Conservation (phyloP, 2,329 filamentous ascomycete species). For the Aspergillus niger region DNA sequence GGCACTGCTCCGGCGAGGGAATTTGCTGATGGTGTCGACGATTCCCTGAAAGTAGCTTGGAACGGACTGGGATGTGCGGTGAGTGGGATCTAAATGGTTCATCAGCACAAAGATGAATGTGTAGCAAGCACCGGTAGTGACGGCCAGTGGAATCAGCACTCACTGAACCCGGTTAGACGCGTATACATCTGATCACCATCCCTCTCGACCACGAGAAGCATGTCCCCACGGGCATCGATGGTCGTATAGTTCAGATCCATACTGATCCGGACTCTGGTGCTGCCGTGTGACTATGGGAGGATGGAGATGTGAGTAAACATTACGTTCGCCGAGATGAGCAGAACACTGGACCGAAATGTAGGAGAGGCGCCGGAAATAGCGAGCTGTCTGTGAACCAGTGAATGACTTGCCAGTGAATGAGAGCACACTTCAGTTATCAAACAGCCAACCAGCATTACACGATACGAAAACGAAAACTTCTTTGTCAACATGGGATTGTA, state of each 20-base stretch:
- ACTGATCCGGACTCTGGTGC: not conserved
- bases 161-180: not conserved
- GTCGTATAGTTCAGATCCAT: not conserved
- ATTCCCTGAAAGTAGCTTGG: not conserved
- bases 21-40: too few species aligned
- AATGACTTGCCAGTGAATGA: not conserved
- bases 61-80: too few species aligned
- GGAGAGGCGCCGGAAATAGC: too few species aligned
- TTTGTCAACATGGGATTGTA: not conserved
- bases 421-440: not conserved
- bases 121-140: too few species aligned
- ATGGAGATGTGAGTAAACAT: not conserved
- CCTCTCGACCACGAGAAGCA: constrained; percentile 1
- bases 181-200: not conserved
- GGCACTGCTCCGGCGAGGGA: too few species aligned
- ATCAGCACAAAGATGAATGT: too few species aligned
- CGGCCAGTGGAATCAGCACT: not conserved
- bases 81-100: too few species aligned
- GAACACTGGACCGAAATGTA: not conserved
- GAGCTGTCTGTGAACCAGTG: too few species aligned
- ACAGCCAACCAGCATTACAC: not conserved
- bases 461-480: not conserved
- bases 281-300: not conserved
- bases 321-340: not conserved
- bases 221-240: constrained; percentile 12